phyloP scores from a whole-genome alignment of 306 rosid genomes.

The Pueraria montana region DNA sequence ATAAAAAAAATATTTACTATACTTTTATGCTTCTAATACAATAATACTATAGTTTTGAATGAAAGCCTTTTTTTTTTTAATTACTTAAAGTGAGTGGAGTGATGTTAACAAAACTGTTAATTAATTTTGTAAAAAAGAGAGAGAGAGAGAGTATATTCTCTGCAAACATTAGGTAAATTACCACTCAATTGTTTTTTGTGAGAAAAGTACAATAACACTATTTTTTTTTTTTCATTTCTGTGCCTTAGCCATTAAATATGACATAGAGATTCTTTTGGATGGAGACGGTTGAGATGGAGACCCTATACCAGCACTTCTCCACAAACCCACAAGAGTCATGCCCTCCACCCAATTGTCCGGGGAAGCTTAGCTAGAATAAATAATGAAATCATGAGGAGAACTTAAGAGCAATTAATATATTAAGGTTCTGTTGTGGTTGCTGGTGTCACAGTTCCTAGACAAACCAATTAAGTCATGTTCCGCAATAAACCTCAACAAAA shows the following conservation, averaged over 20 bases:
- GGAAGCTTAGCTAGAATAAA: conserved; percentile 29
- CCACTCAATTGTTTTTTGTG: background rate
- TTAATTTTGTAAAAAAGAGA: background rate
- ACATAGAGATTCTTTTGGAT: conserved; percentile 51
- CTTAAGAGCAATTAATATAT: background rate
- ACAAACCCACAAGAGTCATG: conserved; percentile 36
- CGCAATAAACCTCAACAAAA: background rate
- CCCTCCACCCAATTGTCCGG: conserved; percentile 18
- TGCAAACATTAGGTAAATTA: background rate
- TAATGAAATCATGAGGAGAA: conserved; percentile 1
- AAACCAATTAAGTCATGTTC: conserved; percentile 14
- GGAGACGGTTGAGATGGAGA: conserved; percentile 48
- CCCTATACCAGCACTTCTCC: conserved; percentile 37
- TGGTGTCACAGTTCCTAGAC: conserved; percentile 35
- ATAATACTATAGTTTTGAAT: no score
- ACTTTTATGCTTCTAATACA: no score
- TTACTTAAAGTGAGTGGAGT: background rate
- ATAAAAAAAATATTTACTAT: no score
- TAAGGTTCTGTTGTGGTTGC: background rate
- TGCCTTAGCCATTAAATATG: conserved; percentile 40
- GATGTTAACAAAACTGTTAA: background rate
- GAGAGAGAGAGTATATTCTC: conserved; percentile 16
- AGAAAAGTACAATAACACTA: background rate
- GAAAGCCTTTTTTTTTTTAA: background rate
- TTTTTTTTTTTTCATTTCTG: conserved; percentile 2